Conservation (phyloP, 1,284 basidiomycete species). For the Bjerkandera adusta region DNA sequence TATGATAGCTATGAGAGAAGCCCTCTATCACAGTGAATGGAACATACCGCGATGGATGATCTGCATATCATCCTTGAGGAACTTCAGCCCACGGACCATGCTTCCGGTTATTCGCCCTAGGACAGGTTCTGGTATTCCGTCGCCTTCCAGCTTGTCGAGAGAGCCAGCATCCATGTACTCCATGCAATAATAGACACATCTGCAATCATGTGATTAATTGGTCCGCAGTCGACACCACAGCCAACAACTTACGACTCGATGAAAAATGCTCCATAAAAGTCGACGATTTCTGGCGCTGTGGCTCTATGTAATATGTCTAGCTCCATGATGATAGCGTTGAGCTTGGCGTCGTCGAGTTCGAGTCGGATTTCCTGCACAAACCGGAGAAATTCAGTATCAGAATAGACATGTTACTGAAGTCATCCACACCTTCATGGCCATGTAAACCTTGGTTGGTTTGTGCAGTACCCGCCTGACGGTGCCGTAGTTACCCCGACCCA, state of each 20-base stretch:
- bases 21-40: neutral
- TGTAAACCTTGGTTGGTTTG: slow-evolving; percentile 90
- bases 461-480: slow-evolving; percentile 96
- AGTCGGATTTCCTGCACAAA: slow-evolving; percentile 87
- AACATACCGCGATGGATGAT: slow-evolving; percentile 91
- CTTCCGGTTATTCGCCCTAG: slow-evolving; percentile 81
- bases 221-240: neutral
- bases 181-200: slow-evolving; percentile 93
- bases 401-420: neutral
- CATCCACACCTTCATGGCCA: slow-evolving; percentile 99
- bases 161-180: slow-evolving; percentile 98
- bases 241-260: slow-evolving; percentile 82
- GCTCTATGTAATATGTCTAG: slow-evolving; percentile 97
- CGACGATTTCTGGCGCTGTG: slow-evolving; percentile 88
- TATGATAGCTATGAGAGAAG: slow-evolving; percentile 24
- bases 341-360: slow-evolving; percentile 93
- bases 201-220: neutral
- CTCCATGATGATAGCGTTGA: slow-evolving; percentile 98
- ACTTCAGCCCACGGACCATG: slow-evolving; percentile 91
- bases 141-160: slow-evolving; percentile 80
- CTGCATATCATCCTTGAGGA: slow-evolving; percentile 94
- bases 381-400: slow-evolving; percentile 5
- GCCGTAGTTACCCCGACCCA: slow-evolving; percentile 96
- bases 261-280: slow-evolving; percentile 99
- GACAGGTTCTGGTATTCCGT: slow-evolving; percentile 80